These are phyloP conservation scores for Isabelozyma heimii DNA, from an alignment of 805 yeast species.

Conservation along the genomic window DNA sequence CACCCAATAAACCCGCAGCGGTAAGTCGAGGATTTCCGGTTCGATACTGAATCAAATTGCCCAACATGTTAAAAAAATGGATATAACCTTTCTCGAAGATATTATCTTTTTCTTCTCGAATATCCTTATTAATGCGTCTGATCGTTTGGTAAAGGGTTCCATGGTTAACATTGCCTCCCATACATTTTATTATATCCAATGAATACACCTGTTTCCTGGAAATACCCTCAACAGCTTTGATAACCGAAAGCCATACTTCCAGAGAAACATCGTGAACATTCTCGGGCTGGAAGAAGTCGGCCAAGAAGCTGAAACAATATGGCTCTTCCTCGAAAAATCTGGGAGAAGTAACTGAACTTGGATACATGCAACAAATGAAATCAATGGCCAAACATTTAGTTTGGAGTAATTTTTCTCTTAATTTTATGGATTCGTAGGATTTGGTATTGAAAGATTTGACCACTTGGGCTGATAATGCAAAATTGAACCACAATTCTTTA, in stretches of 20 bases:
- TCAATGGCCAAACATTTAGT: conserved; percentile 69
- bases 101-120: conserved; percentile 38
- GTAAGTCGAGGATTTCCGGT: conserved; percentile 55
- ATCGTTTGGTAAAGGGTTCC: conserved; percentile 75
- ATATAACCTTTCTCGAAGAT: conserved; percentile 44
- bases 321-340: conserved; percentile 71
- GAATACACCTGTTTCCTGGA: conserved; percentile 69
- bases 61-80: conserved; percentile 58
- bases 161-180: conserved; percentile 86
- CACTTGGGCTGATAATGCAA: conserved; percentile 55
- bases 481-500: conserved; percentile 59
- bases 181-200: conserved; percentile 68
- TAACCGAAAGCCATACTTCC: conserved; percentile 56
- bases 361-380: conserved; percentile 54
- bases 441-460: conserved; percentile 71
- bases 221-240: conserved; percentile 66
- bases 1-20: conserved; percentile 72
- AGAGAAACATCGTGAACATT: conserved; percentile 43
- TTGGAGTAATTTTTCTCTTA: conserved; percentile 59
- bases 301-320: conserved; percentile 61
- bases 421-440: conserved; percentile 48
- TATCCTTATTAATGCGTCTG: conserved; percentile 55
- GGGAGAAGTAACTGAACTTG: conserved; percentile 59
- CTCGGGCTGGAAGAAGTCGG: conserved; percentile 72
- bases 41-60: conserved; percentile 57